phyloP scores from a whole-genome alignment of 225 moss, liverwort and hornwort genomes.

The Straminergon stramineum region DNA sequence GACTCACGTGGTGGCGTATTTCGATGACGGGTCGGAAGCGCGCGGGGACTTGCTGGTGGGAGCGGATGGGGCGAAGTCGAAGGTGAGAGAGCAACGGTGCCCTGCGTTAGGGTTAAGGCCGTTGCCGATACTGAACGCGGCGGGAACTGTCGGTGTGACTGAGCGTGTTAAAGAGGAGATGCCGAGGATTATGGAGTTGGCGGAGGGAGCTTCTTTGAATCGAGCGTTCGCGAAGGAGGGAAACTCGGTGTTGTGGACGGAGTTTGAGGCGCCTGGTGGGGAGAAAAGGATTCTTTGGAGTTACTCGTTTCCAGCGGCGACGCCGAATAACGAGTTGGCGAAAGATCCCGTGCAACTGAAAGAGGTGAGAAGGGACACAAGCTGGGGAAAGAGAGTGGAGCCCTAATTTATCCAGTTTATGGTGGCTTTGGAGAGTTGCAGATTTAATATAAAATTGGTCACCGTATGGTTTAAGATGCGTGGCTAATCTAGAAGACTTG shows the following conservation, averaged over 20 bases:
- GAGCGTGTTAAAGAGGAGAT: background rate
- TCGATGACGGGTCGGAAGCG: slow-evolving; percentile 36
- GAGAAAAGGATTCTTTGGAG: slow-evolving; percentile 17
- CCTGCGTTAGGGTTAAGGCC: background rate
- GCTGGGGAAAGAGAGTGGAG: background rate
- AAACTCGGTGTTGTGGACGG: slow-evolving; percentile 20
- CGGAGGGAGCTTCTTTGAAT: background rate
- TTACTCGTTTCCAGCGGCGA: slow-evolving; percentile 17
- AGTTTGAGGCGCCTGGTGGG: slow-evolving; percentile 13
- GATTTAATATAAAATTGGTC: background rate
- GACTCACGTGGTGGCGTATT: slow-evolving; percentile 22
- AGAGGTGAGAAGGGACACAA: background rate
- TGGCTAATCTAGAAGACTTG: background rate
- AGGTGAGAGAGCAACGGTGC: slow-evolving; percentile 19
- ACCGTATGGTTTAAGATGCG: background rate
- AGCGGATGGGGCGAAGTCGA: slow-evolving; percentile 34
- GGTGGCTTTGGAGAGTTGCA: background rate
- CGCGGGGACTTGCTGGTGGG: slow-evolving; percentile 27
- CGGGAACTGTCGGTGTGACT: background rate
- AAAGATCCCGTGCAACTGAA: slow-evolving; percentile 14
- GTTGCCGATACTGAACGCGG: slow-evolving; percentile 8
- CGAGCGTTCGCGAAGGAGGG: slow-evolving; percentile 12
- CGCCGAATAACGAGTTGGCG: background rate
- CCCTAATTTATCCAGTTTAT: background rate
- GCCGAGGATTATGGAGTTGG: slow-evolving; percentile 2